Evolutionary conservation across 345 rosid species (phyloP).

Genomic region (Clausena lansium): DNA sequence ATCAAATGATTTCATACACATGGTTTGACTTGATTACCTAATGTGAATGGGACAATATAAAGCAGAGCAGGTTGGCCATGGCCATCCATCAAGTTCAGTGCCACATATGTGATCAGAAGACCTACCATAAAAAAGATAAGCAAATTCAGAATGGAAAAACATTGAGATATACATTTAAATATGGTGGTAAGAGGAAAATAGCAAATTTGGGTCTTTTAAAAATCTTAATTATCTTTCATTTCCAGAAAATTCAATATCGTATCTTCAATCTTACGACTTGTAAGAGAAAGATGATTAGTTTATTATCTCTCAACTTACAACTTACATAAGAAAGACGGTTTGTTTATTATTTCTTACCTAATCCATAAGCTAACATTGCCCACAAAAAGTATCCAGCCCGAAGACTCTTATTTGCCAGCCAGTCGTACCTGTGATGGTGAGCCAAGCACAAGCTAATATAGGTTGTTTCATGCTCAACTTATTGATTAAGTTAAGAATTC

Average conservation of each 20-base stretch:
- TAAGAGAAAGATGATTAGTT: slow-evolving; percentile 1
- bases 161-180: too few species aligned
- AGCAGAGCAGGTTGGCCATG: slow-evolving; percentile 95
- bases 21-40: slow-evolving; percentile 47
- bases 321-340: background rate
- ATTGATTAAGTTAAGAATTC: background rate
- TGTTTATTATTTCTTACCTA: slow-evolving; percentile 46
- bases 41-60: slow-evolving; percentile 90
- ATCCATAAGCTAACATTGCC: slow-evolving; percentile 93
- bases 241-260: background rate
- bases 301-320: slow-evolving; percentile 6
- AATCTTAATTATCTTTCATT: background rate
- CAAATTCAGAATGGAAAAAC: background rate
- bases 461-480: background rate
- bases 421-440: slow-evolving; percentile 65
- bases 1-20: background rate
- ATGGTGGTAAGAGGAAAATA: too few species aligned
- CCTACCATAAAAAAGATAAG: slow-evolving; percentile 39
- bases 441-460: background rate
- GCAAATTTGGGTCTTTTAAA: background rate
- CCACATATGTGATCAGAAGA: slow-evolving; percentile 91
- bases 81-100: slow-evolving; percentile 93
- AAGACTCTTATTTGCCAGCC: slow-evolving; percentile 84
- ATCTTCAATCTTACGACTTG: background rate
- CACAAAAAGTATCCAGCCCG: slow-evolving; percentile 90